Conservation (phyloP, 805 yeast genomes). For the Yamadazyma endophytica region DNA sequence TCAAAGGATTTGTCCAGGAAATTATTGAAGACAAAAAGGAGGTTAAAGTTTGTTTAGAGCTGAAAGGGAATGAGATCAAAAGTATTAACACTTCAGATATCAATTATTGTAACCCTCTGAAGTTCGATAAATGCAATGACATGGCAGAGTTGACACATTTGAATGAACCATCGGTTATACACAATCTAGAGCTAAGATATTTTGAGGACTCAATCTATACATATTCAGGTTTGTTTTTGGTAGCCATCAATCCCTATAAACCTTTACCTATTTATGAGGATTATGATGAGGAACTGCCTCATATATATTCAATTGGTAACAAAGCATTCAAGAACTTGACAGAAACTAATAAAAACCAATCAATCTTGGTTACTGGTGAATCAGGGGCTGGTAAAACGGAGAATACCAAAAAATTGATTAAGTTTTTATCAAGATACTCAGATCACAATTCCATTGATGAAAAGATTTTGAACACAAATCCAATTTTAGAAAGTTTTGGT, state of each 20-base stretch:
- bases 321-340: constrained; percentile 76
- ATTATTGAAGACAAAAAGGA: constrained; percentile 29
- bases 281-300: constrained; percentile 50
- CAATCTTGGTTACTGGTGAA: constrained; percentile 96
- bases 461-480: constrained; percentile 89
- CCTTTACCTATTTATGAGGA: constrained; percentile 64
- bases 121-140: constrained; percentile 86
- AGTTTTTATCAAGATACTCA: constrained; percentile 80
- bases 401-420: constrained; percentile 91
- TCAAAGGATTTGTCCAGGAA: constrained; percentile 59
- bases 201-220: constrained; percentile 79
- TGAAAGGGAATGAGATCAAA: constrained; percentile 41
- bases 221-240: constrained; percentile 90
- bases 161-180: constrained; percentile 93
- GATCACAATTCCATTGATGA: constrained; percentile 51
- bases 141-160: constrained; percentile 94
- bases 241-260: constrained; percentile 91
- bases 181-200: constrained; percentile 77
- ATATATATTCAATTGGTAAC: constrained; percentile 82
- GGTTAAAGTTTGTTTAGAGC: constrained; percentile 30
- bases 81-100: no score
- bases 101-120: constrained; percentile 81
- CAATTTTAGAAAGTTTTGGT: constrained; percentile 93
- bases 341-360: constrained; percentile 69
- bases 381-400: constrained; percentile 99